A percentile compares a stretch with the other conserved stretches of the same genome.
phyloP scores from a whole-genome alignment of 2,329 filamentous ascomycete genomes.

The Magnaporthiopsis incrustans region DNA sequence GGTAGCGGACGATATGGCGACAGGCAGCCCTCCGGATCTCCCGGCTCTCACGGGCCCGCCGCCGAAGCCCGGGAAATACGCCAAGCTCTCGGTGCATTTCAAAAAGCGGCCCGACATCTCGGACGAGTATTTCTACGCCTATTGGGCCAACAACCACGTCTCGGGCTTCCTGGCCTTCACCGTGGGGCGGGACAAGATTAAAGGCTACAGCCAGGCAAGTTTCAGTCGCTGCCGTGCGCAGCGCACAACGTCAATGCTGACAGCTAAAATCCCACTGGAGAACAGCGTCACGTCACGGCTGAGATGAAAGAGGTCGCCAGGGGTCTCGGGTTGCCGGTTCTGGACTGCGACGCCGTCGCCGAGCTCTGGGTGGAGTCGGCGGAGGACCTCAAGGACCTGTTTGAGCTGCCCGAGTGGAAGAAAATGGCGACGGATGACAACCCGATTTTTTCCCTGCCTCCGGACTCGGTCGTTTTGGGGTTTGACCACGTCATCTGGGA shows the following conservation, averaged over 20 bases:
- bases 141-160: slow-evolving; percentile 21
- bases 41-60: slow-evolving; percentile 8
- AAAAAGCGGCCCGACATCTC: slow-evolving; percentile 20
- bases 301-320: slow-evolving; percentile 8
- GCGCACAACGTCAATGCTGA: too few species aligned
- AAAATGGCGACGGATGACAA: too few species aligned
- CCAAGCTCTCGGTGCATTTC: slow-evolving; percentile 19
- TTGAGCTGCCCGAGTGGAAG: too few species aligned
- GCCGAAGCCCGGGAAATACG: slow-evolving; percentile 12
- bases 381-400: slow-evolving; percentile 9
- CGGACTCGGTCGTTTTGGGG: too few species aligned
- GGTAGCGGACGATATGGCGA: too few species aligned
- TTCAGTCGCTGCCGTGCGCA: too few species aligned
- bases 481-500: too few species aligned
- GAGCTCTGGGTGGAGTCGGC: slow-evolving; percentile 12
- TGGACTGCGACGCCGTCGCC: slow-evolving; percentile 13
- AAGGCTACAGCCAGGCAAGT: too few species aligned
- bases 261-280: too few species aligned
- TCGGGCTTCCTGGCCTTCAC: slow-evolving; percentile 12
- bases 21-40: too few species aligned
- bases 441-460: too few species aligned
- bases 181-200: too few species aligned
- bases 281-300: slow-evolving; percentile 14
- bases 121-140: slow-evolving; percentile 21
- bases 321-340: slow-evolving; percentile 8